Base-by-base conservation (phyloP, 345 rosid genomes). In the Ceriops decandra region DNA sequence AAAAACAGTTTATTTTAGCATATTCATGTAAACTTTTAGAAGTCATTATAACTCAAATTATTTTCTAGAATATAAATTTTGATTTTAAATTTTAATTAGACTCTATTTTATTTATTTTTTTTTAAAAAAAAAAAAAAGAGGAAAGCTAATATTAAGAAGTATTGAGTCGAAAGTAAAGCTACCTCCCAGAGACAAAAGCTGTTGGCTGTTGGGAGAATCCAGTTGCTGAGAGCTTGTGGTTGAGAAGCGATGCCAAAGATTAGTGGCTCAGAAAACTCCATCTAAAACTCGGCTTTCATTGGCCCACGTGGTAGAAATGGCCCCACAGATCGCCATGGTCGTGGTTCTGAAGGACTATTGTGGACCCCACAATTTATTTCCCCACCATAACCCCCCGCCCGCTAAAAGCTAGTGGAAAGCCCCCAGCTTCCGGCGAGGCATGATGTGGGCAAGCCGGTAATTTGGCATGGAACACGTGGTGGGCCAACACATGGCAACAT, bases 181-280 rank as follows among this genome's bases (percentile, higher is more conserved):
- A 51, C 60, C 49, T 30, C 24, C 6, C 13, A 61, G 57, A 1
- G 61, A 68, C 21, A 22, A 24, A 74, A 42, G 24, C 24, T 22
- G 24, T 22, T 22, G 24, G 24, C 31, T 52, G 20, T 3, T 22
- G 26, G 22, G 32, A n/a, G 31, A 28, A 1, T 7, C 32, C 1
- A 5, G 52, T 20, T 36, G 3, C 52, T 7, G 51, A 11, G 49
- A 74, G 9, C 56, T 78, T 70, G 86, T 82, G 91, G 91, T 77
- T 79, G 64, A 77, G 66, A 80, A 73, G 47, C 15, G n/a, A 65
- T 4, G 66, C 6, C 32, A 58, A 58, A 36, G 31, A 71, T 66
- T 81, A 61, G 91, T 85, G 87, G 87, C 64, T 70, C 71, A 68
- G 47, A 74, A 5, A 11, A 24, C 77, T 60, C 83, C 85, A 85